Evolutionary conservation across 768 basidiomycete species (phyloP), one percentile per base, ranked within the genome.

Genomic region (Amylocystis lapponica): DNA sequence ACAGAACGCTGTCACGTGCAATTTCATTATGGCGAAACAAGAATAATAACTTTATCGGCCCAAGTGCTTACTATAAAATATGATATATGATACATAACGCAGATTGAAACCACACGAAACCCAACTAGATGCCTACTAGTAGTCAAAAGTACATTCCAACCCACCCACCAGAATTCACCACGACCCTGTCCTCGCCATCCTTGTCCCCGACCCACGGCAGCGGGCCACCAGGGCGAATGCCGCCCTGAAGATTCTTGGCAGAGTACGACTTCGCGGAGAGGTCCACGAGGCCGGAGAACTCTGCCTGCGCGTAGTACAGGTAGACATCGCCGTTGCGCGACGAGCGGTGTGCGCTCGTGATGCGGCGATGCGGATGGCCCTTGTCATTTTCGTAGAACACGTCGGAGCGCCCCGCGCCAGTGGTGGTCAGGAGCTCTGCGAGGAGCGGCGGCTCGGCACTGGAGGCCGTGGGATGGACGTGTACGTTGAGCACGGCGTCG

Each of bases 381-480:
- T 65, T 61, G 48, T 70, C 58, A 35, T 57, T 53, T 42, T 72
- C 56, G 50, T 70, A 77, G 48, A 65, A 66, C 26, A 81, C 55
- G 54, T 78, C 74, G 9, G 75, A 69, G 35, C 73, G 68, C 3
- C 78, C 77, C n/a, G 66, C 62, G 30, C 78, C 79, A 9, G 75
- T 76, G 11, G 66, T 66, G 0, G 79, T 79, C 23, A 62, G 55
- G 12, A 81, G 55, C 11, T 40, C 39, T 0, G 68, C 74, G 20
- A 61, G 48, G 27, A 64, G 55, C 1, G 68, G 66, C 16, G 60
- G 61, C 17, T 54, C 48, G 11, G 67, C 65, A 5, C 61, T 45
- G 17, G 51, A 47, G 10, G 51, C 38, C 12, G 45, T 46, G 16
- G 77, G 76, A 48, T 69, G 62, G 19, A 72, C 67, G 47, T 68